Base-by-base conservation (phyloP, 176 grass and related monocot genomes). In the Oryza nivara region DNA sequence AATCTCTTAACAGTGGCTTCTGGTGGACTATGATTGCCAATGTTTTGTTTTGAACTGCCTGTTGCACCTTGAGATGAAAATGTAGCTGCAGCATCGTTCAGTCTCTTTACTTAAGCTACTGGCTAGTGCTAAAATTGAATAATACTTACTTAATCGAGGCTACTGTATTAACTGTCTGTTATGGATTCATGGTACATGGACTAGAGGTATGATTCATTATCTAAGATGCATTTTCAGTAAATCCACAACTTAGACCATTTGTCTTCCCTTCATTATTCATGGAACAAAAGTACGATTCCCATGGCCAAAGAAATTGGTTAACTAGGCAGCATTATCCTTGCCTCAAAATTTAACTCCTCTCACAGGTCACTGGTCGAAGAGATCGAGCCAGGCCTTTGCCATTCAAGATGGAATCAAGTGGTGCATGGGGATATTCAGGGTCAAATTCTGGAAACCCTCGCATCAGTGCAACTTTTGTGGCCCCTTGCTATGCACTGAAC, bases 361-460 rank as follows among this genome's bases (percentile, higher is more conserved):
- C 5, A 6, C 81, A 98, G 96, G 96, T 98, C 64, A 98, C 96
- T 79, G 96, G 96, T 66, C 91, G 91, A 87, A 92, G 96, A 89
- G 96, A 95, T 70, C 93, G 96, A 88, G 96, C 93, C 58, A 95
- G 46, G 26, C 93, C 96, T 82, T 89, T 98, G 79, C 88, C 91
- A 48, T 98, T 98, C 78, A 95, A 95, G 88, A 87, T 98, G 85
- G 96, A 98, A 84, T 95, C 96, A 22, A 93, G 93, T 86, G 96
- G 96, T 25, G 80, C 89, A 4, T 98, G 96, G 96, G 96, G 96
- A 38, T 95, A 90, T 84, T 93, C 96, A 76, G 96, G 91, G 16
- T 86, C 93, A 85, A 88, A 98, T 87, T 45, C 83, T 52, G 93
- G 93, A 75, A 98, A 98, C 78, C 96, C 96, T 68, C 77, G 83